These are phyloP conservation scores for Plantago major DNA, from an alignment of 257 asterid species.

Conservation along the genomic window DNA sequence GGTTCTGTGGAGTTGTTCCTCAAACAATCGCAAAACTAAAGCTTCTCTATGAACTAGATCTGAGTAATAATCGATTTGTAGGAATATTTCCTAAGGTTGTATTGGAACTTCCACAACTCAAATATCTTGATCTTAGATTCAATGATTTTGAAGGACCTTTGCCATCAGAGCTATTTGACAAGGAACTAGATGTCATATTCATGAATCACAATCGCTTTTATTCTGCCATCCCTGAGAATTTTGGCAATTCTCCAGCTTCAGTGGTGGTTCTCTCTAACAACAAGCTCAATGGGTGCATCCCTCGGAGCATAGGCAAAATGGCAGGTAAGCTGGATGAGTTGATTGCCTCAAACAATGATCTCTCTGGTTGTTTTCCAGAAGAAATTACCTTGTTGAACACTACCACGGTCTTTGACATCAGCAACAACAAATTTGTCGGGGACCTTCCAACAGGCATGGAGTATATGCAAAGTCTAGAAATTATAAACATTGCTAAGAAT, in stretches of 20 bases:
- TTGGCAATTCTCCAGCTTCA: constrained; percentile 66
- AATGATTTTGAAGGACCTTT: constrained; percentile 77
- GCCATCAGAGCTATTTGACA: constrained; percentile 44
- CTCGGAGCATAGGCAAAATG: constrained; percentile 66
- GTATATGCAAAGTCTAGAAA: constrained; percentile 39
- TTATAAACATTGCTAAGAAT: constrained; percentile 35
- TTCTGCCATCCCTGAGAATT: constrained; percentile 49
- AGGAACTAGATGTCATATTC: constrained; percentile 56
- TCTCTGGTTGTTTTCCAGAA: constrained; percentile 79
- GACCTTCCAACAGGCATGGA: constrained; percentile 49
- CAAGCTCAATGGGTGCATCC: constrained; percentile 58
- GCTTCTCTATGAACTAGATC: constrained; percentile 52
- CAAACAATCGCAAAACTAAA: constrained; percentile 31
- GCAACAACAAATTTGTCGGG: constrained; percentile 49
- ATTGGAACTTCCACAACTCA: constrained; percentile 42
- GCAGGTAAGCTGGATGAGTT: constrained; percentile 53
- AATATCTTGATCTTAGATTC: constrained; percentile 62
- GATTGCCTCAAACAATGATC: constrained; percentile 30
- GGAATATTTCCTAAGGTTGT: constrained; percentile 61
- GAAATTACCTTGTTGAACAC: constrained; percentile 46
- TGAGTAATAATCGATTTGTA: constrained; percentile 79
- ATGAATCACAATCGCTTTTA: constrained; percentile 57
- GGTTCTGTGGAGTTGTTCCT: constrained; percentile 78
- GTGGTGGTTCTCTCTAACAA: constrained; percentile 61
- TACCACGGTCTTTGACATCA: constrained; percentile 46